phyloP scores from a whole-genome alignment of 106 monocot species.

The Platanthera guangdongensis region DNA sequence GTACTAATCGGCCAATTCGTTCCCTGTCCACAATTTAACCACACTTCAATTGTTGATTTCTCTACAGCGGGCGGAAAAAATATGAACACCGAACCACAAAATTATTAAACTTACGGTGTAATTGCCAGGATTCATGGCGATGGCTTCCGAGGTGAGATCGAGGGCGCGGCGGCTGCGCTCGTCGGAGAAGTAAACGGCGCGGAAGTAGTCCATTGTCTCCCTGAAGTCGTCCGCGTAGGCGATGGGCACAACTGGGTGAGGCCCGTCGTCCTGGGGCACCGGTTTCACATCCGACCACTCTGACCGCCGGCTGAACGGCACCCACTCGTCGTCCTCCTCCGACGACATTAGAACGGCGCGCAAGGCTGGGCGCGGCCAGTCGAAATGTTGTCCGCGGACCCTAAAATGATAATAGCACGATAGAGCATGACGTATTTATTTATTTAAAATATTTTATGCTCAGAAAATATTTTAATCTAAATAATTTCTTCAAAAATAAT shows the following conservation, averaged over 20 bases:
- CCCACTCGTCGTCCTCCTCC: constrained; percentile 31
- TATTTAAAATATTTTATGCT: too few species aligned
- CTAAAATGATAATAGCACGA: too few species aligned
- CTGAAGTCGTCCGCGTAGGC: constrained; percentile 75
- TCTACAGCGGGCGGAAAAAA: background rate
- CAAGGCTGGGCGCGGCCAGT: background rate
- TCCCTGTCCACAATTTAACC: too few species aligned
- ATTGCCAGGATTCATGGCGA: constrained; percentile 76
- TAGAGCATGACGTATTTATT: too few species aligned
- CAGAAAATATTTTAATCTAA: too few species aligned
- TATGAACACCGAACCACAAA: background rate
- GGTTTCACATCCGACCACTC: constrained; percentile 89
- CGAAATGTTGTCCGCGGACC: too few species aligned
- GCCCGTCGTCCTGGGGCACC: constrained; percentile 89
- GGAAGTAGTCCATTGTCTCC: constrained; percentile 97
- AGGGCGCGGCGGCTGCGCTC: constrained; percentile 74
- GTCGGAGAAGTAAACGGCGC: constrained; percentile 68
- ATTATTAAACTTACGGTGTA: constrained; percentile 57
- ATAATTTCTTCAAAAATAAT: too few species aligned
- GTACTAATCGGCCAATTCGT: too few species aligned
- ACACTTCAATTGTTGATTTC: too few species aligned
- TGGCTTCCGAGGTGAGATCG: constrained; percentile 55
- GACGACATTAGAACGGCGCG: constrained; percentile 13
- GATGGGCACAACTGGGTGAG: constrained; percentile 78
- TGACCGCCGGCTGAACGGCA: constrained; percentile 49